These are phyloP conservation scores for Oldenlandia corymbosa DNA, from an alignment of 257 asterid species.

Conservation along the genomic window DNA sequence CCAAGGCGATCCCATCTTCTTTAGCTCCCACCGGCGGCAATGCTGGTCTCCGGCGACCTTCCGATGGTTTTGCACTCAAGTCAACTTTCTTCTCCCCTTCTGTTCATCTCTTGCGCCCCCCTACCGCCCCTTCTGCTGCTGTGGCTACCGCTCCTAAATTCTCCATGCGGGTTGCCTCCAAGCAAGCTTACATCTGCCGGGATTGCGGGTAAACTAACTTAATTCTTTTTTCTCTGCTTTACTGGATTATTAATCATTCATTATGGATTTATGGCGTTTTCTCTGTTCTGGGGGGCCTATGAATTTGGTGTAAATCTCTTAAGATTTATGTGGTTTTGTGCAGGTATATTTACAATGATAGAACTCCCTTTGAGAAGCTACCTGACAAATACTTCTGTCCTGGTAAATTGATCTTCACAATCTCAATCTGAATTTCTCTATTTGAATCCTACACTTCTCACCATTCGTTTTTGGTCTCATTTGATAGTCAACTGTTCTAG, in stretches of 20 bases:
- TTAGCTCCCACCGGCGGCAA: slow-evolving; percentile 32
- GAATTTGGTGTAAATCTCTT: not conserved
- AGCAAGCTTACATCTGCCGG: slow-evolving; percentile 90
- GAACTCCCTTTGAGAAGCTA: slow-evolving; percentile 84
- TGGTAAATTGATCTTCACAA: slow-evolving; percentile 35
- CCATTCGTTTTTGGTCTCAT: not conserved
- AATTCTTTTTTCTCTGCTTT: not conserved
- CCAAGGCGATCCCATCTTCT: slow-evolving; percentile 32
- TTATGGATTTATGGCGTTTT: too few relatives aligned
- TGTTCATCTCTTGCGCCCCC: slow-evolving; percentile 40
- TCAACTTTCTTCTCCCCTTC: slow-evolving; percentile 67
- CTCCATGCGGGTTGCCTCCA: slow-evolving; percentile 75
- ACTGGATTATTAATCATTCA: too few relatives aligned
- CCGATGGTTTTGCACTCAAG: slow-evolving; percentile 45
- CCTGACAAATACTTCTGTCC: slow-evolving; percentile 85
- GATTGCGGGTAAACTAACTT: slow-evolving; percentile 68
- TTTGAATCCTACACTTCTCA: not conserved
- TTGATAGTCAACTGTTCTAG: too few relatives aligned
- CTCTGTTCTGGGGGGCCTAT: too few relatives aligned
- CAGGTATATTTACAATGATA: slow-evolving; percentile 84
- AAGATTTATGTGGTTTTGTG: slow-evolving; percentile 23
- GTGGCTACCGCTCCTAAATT: slow-evolving; percentile 58
- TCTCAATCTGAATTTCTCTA: not conserved
- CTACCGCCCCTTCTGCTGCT: slow-evolving; percentile 15
- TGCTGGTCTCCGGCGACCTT: slow-evolving; percentile 43